These are phyloP conservation scores for Nakaseomyces glabratus DNA, from an alignment of 1,139 yeast species.

Conservation along the genomic window DNA sequence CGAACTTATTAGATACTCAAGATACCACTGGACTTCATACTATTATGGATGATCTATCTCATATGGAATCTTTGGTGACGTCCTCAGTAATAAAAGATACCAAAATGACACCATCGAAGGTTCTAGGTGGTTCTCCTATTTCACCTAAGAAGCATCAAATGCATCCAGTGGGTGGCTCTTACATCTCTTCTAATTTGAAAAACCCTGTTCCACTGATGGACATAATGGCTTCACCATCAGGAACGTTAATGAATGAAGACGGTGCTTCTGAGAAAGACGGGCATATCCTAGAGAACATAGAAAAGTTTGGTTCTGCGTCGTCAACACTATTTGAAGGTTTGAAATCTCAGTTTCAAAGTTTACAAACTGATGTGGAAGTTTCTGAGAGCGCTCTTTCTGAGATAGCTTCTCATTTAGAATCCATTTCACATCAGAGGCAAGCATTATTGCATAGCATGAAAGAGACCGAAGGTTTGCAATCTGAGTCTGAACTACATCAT, in stretches of 20 bases:
- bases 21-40: constrained; percentile 15
- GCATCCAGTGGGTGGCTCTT: constrained; percentile 4
- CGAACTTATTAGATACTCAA: constrained; percentile 6
- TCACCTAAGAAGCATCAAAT: constrained; percentile 11
- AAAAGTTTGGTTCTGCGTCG: not conserved
- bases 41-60: constrained; percentile 20
- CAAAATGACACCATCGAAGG: constrained; percentile 13
- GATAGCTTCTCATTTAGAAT: constrained; percentile 2
- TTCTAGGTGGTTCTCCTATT: constrained; percentile 20
- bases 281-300: not conserved
- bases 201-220: constrained; percentile 10
- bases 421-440: not conserved
- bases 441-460: constrained; percentile 8
- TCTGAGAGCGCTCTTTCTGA: constrained; percentile 2
- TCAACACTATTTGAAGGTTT: constrained; percentile 1
- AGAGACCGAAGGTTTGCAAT: constrained; percentile 8
- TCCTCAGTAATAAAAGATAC: constrained; percentile 20
- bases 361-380: constrained; percentile 1
- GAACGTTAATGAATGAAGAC: constrained; percentile 1
- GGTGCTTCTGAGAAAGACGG: not conserved
- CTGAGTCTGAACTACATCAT: constrained; percentile 1
- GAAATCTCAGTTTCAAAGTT: constrained; percentile 2
- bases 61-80: constrained; percentile 22
- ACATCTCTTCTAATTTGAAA: constrained; percentile 6
- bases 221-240: constrained; percentile 14